Conservation (phyloP, 306 rosid genomes). For the Crataegus laevigata region DNA sequence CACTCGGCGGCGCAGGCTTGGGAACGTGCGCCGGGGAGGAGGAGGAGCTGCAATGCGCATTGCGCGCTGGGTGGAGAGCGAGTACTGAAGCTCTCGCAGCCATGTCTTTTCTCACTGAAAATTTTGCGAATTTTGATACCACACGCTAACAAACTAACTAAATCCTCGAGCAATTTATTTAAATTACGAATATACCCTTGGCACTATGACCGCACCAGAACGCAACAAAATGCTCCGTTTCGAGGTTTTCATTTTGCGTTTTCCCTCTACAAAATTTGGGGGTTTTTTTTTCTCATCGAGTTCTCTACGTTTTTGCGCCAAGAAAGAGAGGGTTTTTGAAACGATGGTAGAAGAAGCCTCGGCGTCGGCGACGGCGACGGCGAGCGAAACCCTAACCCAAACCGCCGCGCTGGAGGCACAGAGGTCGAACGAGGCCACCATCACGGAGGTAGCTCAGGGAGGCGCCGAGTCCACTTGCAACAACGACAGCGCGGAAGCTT, state of each 20-base stretch:
- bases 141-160: background rate
- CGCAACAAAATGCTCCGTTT: background rate
- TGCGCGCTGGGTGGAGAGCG: constrained; percentile 23
- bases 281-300: background rate
- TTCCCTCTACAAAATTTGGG: background rate
- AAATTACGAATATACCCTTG: background rate
- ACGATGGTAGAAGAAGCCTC: constrained; percentile 62
- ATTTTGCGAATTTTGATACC: background rate
- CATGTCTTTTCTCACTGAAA: constrained; percentile 1
- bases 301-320: constrained; percentile 33
- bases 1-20: background rate
- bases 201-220: background rate
- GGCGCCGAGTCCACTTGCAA: constrained; percentile 45
- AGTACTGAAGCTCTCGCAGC: constrained; percentile 41
- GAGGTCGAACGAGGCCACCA: constrained; percentile 34
- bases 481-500: constrained; percentile 26
- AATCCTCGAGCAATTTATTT: background rate
- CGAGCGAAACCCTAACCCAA: constrained; percentile 27
- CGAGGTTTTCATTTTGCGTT: background rate
- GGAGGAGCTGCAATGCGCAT: constrained; percentile 20
- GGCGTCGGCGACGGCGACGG: constrained; percentile 47
- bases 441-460: constrained; percentile 17
- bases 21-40: constrained; percentile 17
- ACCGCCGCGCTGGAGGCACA: constrained; percentile 23
- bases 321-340: background rate